phyloP scores from a whole-genome alignment of 495 filamentous ascomycete genomes.

The Neurospora sublineolata region DNA sequence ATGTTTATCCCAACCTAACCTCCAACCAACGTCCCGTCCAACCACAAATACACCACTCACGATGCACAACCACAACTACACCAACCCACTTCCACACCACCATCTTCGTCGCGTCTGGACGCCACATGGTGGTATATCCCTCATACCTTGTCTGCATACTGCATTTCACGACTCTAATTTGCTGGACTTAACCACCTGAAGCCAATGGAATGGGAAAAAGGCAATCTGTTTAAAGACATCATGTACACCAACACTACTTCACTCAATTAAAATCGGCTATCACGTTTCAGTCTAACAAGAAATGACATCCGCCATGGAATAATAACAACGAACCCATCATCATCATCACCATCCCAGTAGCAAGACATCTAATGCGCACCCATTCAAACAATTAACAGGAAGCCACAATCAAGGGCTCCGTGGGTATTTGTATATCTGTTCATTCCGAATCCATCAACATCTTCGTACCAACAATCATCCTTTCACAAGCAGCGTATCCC shows the following conservation, averaged over 20 bases:
- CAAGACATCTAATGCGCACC: background rate
- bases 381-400: background rate
- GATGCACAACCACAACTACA: background rate
- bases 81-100: background rate
- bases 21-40: background rate
- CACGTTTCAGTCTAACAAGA: constrained; percentile 21
- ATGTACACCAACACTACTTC: background rate
- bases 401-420: background rate
- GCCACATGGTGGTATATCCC: background rate
- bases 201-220: background rate
- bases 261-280: constrained; percentile 25
- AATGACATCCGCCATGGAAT: constrained; percentile 6
- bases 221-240: background rate
- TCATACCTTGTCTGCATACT: background rate
- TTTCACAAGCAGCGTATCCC: background rate
- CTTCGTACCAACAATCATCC: background rate
- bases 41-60: background rate
- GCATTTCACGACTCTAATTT: background rate
- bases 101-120: background rate
- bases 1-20: background rate
- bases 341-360: constrained; percentile 4
- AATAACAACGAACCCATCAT: constrained; percentile 5
- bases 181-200: background rate
- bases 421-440: background rate
- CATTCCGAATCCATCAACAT: background rate